phyloP scores from a whole-genome alignment of 345 rosid species.

The Mangifera indica region DNA sequence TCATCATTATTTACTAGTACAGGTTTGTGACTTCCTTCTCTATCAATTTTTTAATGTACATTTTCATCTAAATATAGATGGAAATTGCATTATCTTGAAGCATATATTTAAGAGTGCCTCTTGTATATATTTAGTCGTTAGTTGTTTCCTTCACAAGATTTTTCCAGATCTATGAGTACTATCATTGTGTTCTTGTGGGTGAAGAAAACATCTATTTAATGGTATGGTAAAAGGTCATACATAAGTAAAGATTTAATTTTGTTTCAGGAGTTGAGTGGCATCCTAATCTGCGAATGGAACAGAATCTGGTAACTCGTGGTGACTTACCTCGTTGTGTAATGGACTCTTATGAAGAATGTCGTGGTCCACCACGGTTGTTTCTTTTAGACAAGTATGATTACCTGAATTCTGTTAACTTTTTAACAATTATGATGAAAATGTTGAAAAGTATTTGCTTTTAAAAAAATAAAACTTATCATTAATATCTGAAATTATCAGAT shows the following conservation, averaged over 20 bases:
- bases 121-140: background rate
- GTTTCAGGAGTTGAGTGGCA: slow-evolving; percentile 83
- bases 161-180: too few species aligned
- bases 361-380: slow-evolving; percentile 85
- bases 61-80: background rate
- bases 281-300: slow-evolving; percentile 64
- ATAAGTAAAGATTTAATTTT: slow-evolving; percentile 16
- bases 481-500: slow-evolving; percentile 44
- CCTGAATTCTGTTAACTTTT: background rate
- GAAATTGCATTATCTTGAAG: background rate
- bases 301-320: slow-evolving; percentile 70
- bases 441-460: slow-evolving; percentile 7
- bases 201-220: background rate
- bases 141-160: background rate
- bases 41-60: background rate
- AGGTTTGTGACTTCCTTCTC: slow-evolving; percentile 44
- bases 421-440: background rate
- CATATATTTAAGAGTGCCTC: background rate
- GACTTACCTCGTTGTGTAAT: slow-evolving; percentile 97
- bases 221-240: background rate
- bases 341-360: slow-evolving; percentile 95
- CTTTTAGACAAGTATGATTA: slow-evolving; percentile 85
- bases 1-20: slow-evolving; percentile 55
- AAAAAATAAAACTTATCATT: slow-evolving; percentile 18
- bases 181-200: too few species aligned